These are phyloP conservation scores for Acacia confusa DNA, from an alignment of 306 rosid species.

Conservation along the genomic window DNA sequence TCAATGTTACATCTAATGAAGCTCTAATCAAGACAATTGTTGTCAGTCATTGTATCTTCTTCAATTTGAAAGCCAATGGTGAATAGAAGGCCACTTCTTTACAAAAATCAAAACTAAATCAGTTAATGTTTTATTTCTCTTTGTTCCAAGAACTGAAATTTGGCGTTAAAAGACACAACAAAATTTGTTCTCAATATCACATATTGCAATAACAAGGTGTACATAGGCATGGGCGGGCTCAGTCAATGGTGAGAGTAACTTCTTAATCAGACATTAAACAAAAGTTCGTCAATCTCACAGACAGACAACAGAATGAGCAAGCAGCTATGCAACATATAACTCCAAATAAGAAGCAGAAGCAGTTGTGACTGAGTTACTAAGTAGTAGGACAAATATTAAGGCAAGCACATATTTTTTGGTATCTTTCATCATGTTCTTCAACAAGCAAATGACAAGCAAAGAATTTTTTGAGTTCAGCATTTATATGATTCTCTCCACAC, in stretches of 20 bases:
- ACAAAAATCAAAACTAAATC: neutral
- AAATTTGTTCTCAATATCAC: neutral
- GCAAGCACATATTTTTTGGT: neutral
- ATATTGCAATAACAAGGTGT: neutral
- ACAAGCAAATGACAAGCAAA: neutral
- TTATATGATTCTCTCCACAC: neutral
- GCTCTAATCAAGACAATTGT: neutral
- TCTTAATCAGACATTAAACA: neutral
- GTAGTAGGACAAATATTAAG: neutral
- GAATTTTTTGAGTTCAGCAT: neutral
- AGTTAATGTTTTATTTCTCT: neutral
- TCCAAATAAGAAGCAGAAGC: neutral
- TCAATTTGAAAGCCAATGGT: neutral
- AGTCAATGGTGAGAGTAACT: neutral
- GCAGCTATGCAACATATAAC: neutral
- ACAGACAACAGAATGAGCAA: slow-evolving; percentile 9
- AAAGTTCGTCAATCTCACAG: neutral
- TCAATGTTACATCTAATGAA: too few relatives aligned
- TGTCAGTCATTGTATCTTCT: neutral
- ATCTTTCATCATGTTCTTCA: neutral
- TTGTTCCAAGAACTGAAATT: neutral
- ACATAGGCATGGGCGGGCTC: neutral
- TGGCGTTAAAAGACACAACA: neutral
- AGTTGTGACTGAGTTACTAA: neutral
- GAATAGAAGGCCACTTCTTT: neutral